phyloP scores from a whole-genome alignment of 495 filamentous ascomycete genomes.

The Talaromyces nanjingensis region DNA sequence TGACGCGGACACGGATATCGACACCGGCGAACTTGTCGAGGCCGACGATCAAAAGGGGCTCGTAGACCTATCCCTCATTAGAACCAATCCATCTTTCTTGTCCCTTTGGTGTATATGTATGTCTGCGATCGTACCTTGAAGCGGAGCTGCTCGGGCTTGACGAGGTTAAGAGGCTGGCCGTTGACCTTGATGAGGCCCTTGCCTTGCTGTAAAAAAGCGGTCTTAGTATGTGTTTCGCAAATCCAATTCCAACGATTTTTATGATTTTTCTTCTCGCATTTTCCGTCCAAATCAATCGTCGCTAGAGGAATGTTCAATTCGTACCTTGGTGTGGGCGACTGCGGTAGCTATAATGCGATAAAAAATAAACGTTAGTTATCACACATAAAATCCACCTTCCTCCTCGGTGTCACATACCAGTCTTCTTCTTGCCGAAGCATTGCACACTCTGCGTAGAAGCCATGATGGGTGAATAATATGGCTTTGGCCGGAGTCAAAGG shows the following conservation, averaged over 20 bases:
- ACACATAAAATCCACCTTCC: background rate
- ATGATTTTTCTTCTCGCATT: background rate
- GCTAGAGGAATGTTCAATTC: constrained; percentile 19
- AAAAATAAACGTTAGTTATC: constrained; percentile 15
- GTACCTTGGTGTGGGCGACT: constrained; percentile 93
- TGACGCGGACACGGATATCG: constrained; percentile 95
- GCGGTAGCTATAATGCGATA: constrained; percentile 54
- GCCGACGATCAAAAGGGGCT: constrained; percentile 92
- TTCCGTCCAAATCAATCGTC: background rate
- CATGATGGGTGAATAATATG: constrained; percentile 57
- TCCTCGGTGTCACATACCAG: constrained; percentile 40
- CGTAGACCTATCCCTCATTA: constrained; percentile 62
- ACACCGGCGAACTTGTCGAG: constrained; percentile 93
- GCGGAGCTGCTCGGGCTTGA: constrained; percentile 92
- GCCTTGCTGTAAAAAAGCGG: constrained; percentile 53
- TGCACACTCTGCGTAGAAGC: constrained; percentile 77
- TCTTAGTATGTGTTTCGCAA: constrained; percentile 5
- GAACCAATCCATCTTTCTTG: background rate
- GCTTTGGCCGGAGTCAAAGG: constrained; percentile 37
- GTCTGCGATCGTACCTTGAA: constrained; percentile 63
- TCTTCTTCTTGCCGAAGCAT: constrained; percentile 95
- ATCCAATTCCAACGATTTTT: background rate
- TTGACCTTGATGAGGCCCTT: constrained; percentile 98
- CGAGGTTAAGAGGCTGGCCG: constrained; percentile 87
- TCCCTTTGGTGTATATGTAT: background rate